Evolutionary conservation across 1,284 basidiomycete genomes (phyloP).

Genomic region (Xerocomus amazonicus): DNA sequence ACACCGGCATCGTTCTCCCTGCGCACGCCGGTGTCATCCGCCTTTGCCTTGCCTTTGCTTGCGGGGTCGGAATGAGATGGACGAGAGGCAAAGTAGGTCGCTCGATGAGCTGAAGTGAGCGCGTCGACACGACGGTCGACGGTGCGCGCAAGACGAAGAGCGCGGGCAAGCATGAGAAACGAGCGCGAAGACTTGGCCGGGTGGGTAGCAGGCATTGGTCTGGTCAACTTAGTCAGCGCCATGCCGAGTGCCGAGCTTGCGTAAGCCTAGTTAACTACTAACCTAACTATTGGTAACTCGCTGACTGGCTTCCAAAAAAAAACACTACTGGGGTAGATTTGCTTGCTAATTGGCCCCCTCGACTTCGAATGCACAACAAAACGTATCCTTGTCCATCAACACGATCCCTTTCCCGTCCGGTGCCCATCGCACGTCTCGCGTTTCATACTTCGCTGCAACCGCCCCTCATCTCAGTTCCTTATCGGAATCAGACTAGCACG

Average conservation of each 20-base stretch:
- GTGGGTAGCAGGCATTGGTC: not conserved
- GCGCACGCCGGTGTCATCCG: conserved; percentile 24
- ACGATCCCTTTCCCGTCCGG: conserved; percentile 78
- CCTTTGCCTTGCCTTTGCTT: conserved; percentile 42
- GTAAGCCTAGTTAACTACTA: too few relatives aligned
- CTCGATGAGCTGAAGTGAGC: conserved; percentile 19
- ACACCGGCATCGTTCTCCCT: conserved; percentile 17
- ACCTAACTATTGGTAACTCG: too few relatives aligned
- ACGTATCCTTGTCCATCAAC: conserved; percentile 67
- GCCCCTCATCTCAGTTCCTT: conserved; percentile 1
- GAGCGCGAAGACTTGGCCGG: not conserved
- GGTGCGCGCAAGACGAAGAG: conserved; percentile 27
- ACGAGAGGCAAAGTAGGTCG: conserved; percentile 36
- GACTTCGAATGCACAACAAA: conserved; percentile 83
- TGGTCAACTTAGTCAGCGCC: conserved; percentile 28
- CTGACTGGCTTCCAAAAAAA: too few relatives aligned
- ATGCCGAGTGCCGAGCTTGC: not conserved
- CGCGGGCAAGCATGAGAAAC: conserved; percentile 28
- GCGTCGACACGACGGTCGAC: conserved; percentile 19
- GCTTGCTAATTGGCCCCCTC: conserved; percentile 40
- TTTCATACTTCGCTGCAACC: conserved; percentile 57
- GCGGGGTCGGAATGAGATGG: conserved; percentile 14
- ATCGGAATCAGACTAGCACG: conserved; percentile 28
- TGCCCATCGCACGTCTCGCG: conserved; percentile 69
- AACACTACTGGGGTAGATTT: not conserved